Evolutionary conservation across 768 basidiomycete genomes (phyloP).

Genomic region (Chiua virens): DNA sequence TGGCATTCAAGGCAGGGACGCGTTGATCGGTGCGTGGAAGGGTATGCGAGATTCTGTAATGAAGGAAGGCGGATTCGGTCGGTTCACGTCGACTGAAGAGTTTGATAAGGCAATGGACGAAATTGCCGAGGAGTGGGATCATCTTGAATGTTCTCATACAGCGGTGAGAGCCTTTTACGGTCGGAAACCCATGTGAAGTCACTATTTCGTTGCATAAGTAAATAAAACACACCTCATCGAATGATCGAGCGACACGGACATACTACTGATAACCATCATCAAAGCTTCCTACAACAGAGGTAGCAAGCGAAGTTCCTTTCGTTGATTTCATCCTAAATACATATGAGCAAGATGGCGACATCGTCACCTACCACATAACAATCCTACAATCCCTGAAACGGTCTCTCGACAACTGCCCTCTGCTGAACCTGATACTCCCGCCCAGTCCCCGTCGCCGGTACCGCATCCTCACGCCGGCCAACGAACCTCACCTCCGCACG

Average conservation of each 20-base stretch:
- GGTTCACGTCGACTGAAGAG: constrained; percentile 17
- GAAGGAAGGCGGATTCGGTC: constrained; percentile 14
- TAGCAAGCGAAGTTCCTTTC: too few relatives aligned
- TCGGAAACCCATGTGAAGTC: constrained; percentile 12
- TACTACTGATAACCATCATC: too few relatives aligned
- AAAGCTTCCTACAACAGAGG: too few relatives aligned
- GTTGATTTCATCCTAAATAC: too few relatives aligned
- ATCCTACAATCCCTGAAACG: constrained; percentile 49
- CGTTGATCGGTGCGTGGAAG: constrained; percentile 17
- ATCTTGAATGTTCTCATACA: constrained; percentile 11
- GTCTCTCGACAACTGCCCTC: constrained; percentile 53
- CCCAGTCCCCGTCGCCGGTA: constrained; percentile 78
- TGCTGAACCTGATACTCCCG: constrained; percentile 68
- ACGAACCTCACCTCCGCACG: constrained; percentile 45
- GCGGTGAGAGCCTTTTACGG: constrained; percentile 6
- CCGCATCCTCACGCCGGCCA: constrained; percentile 70
- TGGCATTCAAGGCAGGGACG: constrained; percentile 17
- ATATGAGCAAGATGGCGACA: too few relatives aligned
- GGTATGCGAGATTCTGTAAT: constrained; percentile 25
- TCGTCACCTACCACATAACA: not conserved
- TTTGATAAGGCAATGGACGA: constrained; percentile 18
- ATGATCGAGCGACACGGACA: too few relatives aligned
- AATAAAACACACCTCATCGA: too few relatives aligned
- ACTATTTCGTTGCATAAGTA: too few relatives aligned
- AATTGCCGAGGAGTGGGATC: constrained; percentile 27